Evolutionary conservation across 441 rosid species (phyloP).

Genomic region (Syzygium malaccense): DNA sequence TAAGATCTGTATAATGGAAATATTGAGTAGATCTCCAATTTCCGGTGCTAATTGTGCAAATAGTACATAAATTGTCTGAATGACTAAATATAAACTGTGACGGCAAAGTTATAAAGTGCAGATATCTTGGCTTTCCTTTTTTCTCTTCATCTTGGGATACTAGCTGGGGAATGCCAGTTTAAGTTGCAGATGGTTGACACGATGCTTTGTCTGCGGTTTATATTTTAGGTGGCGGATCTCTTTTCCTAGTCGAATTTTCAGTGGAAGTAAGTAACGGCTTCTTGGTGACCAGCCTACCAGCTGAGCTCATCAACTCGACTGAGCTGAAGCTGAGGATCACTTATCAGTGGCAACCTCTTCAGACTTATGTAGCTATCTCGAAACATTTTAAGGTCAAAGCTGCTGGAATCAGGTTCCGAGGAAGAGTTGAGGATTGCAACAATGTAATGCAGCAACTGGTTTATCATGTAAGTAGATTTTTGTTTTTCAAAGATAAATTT

Average conservation of each 20-base stretch:
- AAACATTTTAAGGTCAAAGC: constrained; percentile 62
- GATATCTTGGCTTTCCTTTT: neutral
- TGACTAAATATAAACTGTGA: neutral
- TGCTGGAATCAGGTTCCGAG: constrained; percentile 65
- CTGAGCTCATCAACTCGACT: constrained; percentile 59
- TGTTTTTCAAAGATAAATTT: neutral
- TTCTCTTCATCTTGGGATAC: neutral
- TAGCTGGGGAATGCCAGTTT: neutral
- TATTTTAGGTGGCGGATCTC: constrained; percentile 45
- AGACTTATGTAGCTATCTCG: constrained; percentile 74
- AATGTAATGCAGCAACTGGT: constrained; percentile 51
- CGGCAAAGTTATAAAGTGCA: neutral
- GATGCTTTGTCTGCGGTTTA: neutral
- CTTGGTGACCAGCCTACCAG: constrained; percentile 49
- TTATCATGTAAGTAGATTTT: constrained; percentile 37
- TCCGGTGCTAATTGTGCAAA: neutral
- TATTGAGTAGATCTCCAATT: neutral
- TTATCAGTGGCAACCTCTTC: constrained; percentile 76
- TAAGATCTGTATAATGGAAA: neutral
- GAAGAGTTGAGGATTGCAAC: constrained; percentile 64
- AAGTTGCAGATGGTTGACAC: neutral
- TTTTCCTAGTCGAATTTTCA: constrained; percentile 52
- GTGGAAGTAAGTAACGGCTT: constrained; percentile 70
- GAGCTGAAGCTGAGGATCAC: constrained; percentile 60
- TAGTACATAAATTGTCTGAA: neutral